Base-by-base conservation (phyloP, 2,329 filamentous ascomycete species). In the Fusarium pseudograminearum region DNA sequence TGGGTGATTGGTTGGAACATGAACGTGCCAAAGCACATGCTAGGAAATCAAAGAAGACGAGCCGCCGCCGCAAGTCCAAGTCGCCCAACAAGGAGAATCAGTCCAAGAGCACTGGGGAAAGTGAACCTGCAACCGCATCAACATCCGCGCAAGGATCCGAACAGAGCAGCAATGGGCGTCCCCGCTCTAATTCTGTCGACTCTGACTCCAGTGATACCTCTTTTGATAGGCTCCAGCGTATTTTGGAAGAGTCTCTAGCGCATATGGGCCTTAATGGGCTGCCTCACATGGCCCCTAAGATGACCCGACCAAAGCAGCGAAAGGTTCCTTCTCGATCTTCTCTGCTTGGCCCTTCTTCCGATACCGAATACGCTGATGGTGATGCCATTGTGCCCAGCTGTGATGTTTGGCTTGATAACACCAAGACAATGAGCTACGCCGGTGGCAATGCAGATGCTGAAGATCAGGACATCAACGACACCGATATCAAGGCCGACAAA, bases 321-420 rank as follows among this genome's bases (percentile, higher is more conserved):
- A 76, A 72, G 33, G 65, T 70, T 3, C 67, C 64, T 8, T 79
- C 78, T 47, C 62, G 80, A 67, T 46, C 75, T 18, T 80, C 78
- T 22, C 81, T 81, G 74, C 83, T 82, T 16, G 80, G 83, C 2
- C 85, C 84, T 7, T 93, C 92, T 6, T 96, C 93, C 0, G 95
- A 98, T 73, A 97, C 94, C 0, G 95, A 98, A 61, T 92, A 91
- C 71, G 82, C 88, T 18, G 94, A 97, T 67, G 89, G 89, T n/a
- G 93, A 97, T 67, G 85, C 89, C 20, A 80, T 92, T n/a, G 93
- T 97, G 2, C 95, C 95, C 1, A 89, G 88, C 69, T 97, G 94
- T 71, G 93, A 98, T 78, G 93, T 89, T 10, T 84, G 90, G 46
- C 85, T 98, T 22, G 95, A 98, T 80, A 98, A 98, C 76, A 92